Percentiles rank a stretch among this genome's conserved stretches.
phyloP scores from a whole-genome alignment of 106 monocot species.

The Platanthera guangdongensis region DNA sequence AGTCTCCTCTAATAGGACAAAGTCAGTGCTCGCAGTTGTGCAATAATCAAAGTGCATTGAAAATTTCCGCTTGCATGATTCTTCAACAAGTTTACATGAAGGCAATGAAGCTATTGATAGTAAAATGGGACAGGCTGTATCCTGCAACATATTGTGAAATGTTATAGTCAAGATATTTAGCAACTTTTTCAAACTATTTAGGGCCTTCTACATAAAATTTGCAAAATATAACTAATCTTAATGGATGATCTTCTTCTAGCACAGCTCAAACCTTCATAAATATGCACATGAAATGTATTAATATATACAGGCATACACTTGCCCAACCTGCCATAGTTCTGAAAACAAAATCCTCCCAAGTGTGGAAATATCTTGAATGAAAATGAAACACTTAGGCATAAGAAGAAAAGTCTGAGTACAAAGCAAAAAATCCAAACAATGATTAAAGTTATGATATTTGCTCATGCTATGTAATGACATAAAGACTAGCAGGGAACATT shows the following conservation, averaged over 20 bases:
- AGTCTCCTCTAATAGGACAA: constrained; percentile 58
- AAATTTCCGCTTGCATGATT: constrained; percentile 67
- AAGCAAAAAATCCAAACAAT: neutral
- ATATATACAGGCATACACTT: constrained; percentile 13
- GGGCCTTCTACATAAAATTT: constrained; percentile 52
- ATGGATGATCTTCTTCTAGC: constrained; percentile 32
- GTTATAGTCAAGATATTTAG: constrained; percentile 37
- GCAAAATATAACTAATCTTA: constrained; percentile 45
- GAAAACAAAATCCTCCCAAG: neutral
- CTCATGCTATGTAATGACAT: neutral
- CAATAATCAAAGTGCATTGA: constrained; percentile 96
- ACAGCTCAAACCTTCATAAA: constrained; percentile 45
- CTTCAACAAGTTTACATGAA: constrained; percentile 82
- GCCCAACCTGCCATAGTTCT: neutral
- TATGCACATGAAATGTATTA: constrained; percentile 44
- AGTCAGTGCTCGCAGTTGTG: constrained; percentile 72
- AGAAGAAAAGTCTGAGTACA: neutral
- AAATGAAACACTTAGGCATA: neutral
- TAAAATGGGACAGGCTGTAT: constrained; percentile 65
- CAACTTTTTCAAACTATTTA: constrained; percentile 53
- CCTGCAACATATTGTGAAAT: constrained; percentile 70
- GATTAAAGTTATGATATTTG: neutral
- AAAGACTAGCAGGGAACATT: neutral
- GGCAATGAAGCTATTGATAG: constrained; percentile 61
- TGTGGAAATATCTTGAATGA: constrained; percentile 4